Evolutionary conservation across 2,329 filamentous ascomycete genomes (phyloP).

Genomic region (Colletotrichum sp.): DNA sequence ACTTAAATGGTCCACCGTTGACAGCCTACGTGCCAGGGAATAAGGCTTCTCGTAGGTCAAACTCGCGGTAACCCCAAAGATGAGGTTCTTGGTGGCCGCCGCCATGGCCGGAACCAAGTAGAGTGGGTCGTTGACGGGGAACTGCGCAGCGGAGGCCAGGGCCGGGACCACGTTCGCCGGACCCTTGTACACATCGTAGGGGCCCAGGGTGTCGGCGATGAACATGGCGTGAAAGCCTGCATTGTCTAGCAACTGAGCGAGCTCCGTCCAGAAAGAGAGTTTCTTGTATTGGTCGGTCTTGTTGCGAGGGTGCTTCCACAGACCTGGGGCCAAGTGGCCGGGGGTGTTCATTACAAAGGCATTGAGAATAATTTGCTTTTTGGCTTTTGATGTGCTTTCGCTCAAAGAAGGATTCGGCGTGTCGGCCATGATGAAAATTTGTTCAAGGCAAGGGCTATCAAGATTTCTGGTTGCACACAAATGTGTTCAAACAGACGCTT

Average conservation of each 20-base stretch:
- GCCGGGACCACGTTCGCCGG: constrained; percentile 56
- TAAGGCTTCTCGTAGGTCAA: constrained; percentile 75
- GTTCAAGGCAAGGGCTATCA: no score
- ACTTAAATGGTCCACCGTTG: constrained; percentile 70
- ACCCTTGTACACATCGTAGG: constrained; percentile 73
- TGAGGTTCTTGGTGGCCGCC: constrained; percentile 69
- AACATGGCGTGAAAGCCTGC: constrained; percentile 44
- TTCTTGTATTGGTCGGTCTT: constrained; percentile 24
- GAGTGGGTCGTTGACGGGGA: constrained; percentile 74
- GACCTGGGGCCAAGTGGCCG: constrained; percentile 50
- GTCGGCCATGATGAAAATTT: neutral
- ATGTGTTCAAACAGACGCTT: no score
- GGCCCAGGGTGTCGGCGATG: constrained; percentile 49
- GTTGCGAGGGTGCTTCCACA: constrained; percentile 65
- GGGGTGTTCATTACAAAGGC: constrained; percentile 45
- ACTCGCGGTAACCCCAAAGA: constrained; percentile 70
- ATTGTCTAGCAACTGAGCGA: constrained; percentile 39
- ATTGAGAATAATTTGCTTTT: constrained; percentile 45
- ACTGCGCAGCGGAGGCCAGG: constrained; percentile 68
- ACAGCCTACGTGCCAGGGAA: constrained; percentile 67
- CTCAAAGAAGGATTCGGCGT: neutral
- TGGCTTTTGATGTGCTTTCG: neutral
- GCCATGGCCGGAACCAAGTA: constrained; percentile 70
- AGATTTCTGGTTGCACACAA: no score
- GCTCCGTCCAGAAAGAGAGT: constrained; percentile 34